Conservation (phyloP, 768 basidiomycete genomes). For the Cubamyces lactineus region DNA sequence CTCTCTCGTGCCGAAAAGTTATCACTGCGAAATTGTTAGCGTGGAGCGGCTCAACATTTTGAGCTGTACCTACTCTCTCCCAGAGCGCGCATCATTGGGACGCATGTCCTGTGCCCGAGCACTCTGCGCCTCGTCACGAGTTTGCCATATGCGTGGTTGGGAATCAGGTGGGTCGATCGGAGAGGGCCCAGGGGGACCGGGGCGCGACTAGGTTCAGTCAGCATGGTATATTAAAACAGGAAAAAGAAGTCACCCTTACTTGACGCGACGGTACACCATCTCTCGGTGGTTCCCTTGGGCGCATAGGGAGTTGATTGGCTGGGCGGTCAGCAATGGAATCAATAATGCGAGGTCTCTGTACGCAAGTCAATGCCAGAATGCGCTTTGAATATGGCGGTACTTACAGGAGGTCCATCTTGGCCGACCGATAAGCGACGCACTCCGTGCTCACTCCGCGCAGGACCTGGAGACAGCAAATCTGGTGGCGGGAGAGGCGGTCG, state of each 20-base stretch:
- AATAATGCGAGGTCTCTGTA: neutral
- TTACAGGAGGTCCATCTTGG: conserved; percentile 5
- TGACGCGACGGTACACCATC: conserved; percentile 5
- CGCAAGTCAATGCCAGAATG: neutral
- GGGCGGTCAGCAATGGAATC: neutral
- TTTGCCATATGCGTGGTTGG: conserved; percentile 30
- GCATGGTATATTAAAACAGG: too few relatives aligned
- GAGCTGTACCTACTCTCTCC: neutral
- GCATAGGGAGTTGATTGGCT: neutral
- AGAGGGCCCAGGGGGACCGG: conserved; percentile 15
- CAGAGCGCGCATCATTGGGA: neutral
- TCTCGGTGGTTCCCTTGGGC: neutral
- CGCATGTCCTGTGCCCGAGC: neutral
- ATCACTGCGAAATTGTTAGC: neutral
- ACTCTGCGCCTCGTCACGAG: conserved; percentile 27
- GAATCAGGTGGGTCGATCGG: neutral
- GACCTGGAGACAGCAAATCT: neutral
- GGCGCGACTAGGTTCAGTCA: conserved; percentile 19
- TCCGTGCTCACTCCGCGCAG: conserved; percentile 2
- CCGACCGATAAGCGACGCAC: conserved; percentile 7
- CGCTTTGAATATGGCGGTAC: neutral
- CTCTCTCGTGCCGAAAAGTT: neutral
- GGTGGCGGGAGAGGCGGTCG: neutral
- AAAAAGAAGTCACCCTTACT: conserved; percentile 1
- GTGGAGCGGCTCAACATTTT: neutral